Evolutionary conservation across 768 basidiomycete genomes (phyloP), one percentile per base, ranked within the genome.

Genomic region (Chlorophyllum brunneum): DNA sequence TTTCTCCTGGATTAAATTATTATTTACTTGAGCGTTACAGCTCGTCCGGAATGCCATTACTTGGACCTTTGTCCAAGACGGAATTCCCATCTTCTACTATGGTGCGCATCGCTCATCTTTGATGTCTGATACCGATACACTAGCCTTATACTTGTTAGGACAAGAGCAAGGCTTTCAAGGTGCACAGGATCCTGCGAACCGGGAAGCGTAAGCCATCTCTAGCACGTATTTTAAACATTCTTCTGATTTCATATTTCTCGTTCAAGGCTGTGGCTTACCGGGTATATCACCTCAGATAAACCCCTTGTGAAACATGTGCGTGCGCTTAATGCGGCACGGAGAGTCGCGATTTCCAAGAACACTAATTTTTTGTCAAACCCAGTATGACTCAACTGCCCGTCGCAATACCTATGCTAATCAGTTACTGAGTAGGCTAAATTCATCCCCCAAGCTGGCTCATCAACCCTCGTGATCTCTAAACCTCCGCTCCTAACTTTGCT

Each of bases 91-190:
- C 52, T 64, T 85, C 33, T 87, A 88, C 62, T 45, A 43, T 10
- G 41, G 33, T 36, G 26, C 10, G 30, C 30, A 9, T 40, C n/a
- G 10, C 20, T 23, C 15, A 16, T 23, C 48, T 39, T 31, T 26
- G 29, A 46, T 40, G 23, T 40, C 9, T 36, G 29, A 45, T 46
- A 6, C 6, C 18, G 24, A 36, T 0, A 33, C 31, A 20, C 1
- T 20, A n/a, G 46, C 10, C 29, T 3, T 27, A 27, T 36, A 27
- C 22, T 29, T 22, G 22, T 27, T 22, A 65, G 64, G 65, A 7
- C 85, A 86, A 61, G 86, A 86, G 62, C 86, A 86, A 65, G 70
- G 76, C n/a, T 80, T 81, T 58, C 62, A 65, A 41, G 86, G 86
- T 18, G 71, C 67, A 48, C 67, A 58, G 3, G 82, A 85, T 58